Percentiles rank a stretch among this genome's conserved stretches.
Conservation (phyloP, 2,329 filamentous ascomycete species). For the Trichoderma guizhouense region DNA sequence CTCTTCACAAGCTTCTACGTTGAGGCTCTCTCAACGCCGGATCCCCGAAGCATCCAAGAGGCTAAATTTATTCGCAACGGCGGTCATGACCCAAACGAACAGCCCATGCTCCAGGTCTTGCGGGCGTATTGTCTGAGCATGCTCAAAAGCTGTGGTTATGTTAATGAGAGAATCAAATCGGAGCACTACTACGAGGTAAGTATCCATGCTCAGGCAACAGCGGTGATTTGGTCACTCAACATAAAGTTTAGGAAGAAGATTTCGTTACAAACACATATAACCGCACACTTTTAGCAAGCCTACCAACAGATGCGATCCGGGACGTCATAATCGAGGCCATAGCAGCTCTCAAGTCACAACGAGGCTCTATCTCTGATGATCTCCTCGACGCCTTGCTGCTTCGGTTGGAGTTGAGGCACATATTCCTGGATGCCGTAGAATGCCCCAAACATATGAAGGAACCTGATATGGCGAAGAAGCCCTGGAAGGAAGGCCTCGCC, state of each 20-base stretch:
- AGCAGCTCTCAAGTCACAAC: constrained; percentile 44
- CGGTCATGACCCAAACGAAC: constrained; percentile 27
- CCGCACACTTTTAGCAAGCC: constrained; percentile 66
- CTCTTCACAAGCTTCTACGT: constrained; percentile 91
- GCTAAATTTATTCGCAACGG: constrained; percentile 56
- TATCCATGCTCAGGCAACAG: no score
- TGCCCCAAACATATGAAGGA: constrained; percentile 44
- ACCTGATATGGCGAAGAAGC: constrained; percentile 45
- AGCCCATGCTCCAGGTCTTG: constrained; percentile 61
- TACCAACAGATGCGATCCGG: constrained; percentile 56
- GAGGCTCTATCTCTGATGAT: constrained; percentile 39
- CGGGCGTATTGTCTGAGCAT: constrained; percentile 83
- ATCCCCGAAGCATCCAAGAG: constrained; percentile 60
- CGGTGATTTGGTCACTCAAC: not conserved
- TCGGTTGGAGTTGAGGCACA: constrained; percentile 64
- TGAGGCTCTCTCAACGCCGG: constrained; percentile 73
- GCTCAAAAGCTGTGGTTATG: constrained; percentile 76
- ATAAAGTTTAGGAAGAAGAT: constrained; percentile 72
- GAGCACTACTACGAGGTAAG: constrained; percentile 86
- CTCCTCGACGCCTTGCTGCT: constrained; percentile 55
- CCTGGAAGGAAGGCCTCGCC: constrained; percentile 50
- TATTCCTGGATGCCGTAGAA: constrained; percentile 56
- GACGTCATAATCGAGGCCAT: constrained; percentile 53
- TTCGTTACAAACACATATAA: constrained; percentile 92
- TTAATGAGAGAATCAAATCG: constrained; percentile 72